These are phyloP conservation scores for Apostasia shenzhenica DNA, from an alignment of 106 monocot species.

Conservation along the genomic window DNA sequence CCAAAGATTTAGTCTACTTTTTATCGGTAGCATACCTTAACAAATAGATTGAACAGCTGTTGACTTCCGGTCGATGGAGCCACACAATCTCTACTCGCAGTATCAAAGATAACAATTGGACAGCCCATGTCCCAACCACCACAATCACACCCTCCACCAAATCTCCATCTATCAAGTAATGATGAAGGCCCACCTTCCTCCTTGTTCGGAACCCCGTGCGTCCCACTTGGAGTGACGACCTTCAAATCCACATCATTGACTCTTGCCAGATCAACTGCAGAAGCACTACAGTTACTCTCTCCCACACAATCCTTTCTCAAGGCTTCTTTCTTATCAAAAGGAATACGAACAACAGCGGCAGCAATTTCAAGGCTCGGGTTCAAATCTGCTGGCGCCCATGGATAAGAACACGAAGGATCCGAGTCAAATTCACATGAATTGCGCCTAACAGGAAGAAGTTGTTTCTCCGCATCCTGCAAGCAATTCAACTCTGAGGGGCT, in stretches of 20 bases:
- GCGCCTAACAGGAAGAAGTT: constrained; percentile 9
- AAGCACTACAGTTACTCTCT: constrained; percentile 1
- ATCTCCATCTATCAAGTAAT: constrained; percentile 82
- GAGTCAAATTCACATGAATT: constrained; percentile 14
- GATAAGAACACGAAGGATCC: constrained; percentile 37
- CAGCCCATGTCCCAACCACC: constrained; percentile 99
- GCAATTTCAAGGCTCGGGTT: constrained; percentile 61
- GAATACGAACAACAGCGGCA: constrained; percentile 47
- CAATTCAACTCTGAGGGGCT: constrained; percentile 8
- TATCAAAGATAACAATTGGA: constrained; percentile 63
- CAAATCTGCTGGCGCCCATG: constrained; percentile 42
- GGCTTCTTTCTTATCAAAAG: constrained; percentile 34
- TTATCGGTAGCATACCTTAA: constrained; percentile 47
- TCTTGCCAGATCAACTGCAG: not conserved
- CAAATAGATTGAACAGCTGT: constrained; percentile 37
- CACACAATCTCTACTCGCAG: constrained; percentile 15
- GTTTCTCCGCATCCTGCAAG: constrained; percentile 13
- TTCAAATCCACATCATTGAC: constrained; percentile 27
- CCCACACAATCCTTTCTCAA: constrained; percentile 17
- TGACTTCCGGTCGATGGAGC: constrained; percentile 19
- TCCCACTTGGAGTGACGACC: constrained; percentile 52
- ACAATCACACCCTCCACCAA: constrained; percentile 88
- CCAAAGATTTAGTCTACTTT: not conserved
- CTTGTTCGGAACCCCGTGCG: constrained; percentile 53
- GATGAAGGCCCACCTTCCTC: constrained; percentile 64